Evolutionary conservation across 169 alveolate species (phyloP), one percentile per base, ranked within the genome.

Genomic region (Plasmodium billcollinsi): DNA sequence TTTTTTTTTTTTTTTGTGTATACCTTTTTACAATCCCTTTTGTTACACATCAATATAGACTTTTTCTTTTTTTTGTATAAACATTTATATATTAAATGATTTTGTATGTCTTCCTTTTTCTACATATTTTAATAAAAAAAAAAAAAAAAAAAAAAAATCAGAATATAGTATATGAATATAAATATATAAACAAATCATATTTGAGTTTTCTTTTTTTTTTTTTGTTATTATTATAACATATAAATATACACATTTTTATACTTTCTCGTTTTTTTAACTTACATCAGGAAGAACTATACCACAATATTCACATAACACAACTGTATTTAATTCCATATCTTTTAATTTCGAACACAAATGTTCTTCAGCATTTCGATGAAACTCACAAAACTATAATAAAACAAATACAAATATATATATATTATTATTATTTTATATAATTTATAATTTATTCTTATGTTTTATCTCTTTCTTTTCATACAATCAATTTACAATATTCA

Each of bases 301-400:
- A 49, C 90, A 80, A n/a, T 67, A 29, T 43, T 80, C 71, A 73
- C 90, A 80, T 18, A 80, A 71, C 6, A 80, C 73, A 71, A 67
- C 80, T 49, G 21, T 50, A 9, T 66, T 66, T 39, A 43, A 54
- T 67, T 80, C 83, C 33, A 50, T 26, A 18, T 58, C 12, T 61
- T 66, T 56, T 69, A 61, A 54, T 15, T 54, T 67, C 18, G 83
- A 59, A 63, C 90, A 80, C 15, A 33, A 12, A 62, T 80, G 90
- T 1, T 80, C 90, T 49, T 80, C 83, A 56, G 52, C 54, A 3
- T 80, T 80, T 56, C 73, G 67, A 73, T 80, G 90, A 14, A 80
- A 61, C n/a, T 80, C 90, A 29, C 90, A 80, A 80, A 80, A 80
- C 90, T 80, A 39, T 21, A 65, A 24, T n/a, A 47, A 66, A n/a